Evolutionary conservation across 495 filamentous ascomycete genomes (phyloP).

Genomic region (Pseudoneurospora amorphoporcata): DNA sequence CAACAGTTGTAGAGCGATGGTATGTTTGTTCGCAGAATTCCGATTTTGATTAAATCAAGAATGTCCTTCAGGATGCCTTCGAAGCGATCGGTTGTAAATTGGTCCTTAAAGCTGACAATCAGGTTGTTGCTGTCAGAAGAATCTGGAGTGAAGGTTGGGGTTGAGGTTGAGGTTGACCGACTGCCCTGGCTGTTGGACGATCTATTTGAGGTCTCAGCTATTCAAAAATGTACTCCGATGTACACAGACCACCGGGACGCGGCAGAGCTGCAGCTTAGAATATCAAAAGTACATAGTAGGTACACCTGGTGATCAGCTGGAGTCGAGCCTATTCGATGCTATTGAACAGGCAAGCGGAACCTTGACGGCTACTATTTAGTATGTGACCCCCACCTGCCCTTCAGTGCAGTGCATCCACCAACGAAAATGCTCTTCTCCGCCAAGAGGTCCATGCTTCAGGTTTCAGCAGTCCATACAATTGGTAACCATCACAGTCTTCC

Average conservation of each 20-base stretch:
- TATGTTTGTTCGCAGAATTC: not conserved
- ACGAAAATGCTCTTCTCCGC: not conserved
- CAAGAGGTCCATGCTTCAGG: not conserved
- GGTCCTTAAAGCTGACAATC: not conserved
- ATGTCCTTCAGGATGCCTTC: not conserved
- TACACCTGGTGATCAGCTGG: not conserved
- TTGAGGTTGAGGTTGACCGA: not conserved
- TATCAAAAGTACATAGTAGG: not conserved
- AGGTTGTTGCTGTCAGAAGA: not conserved
- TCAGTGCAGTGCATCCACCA: not conserved
- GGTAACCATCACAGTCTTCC: not conserved
- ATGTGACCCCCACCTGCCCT: not conserved
- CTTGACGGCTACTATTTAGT: not conserved
- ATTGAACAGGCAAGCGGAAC: not conserved
- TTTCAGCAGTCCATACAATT: not conserved
- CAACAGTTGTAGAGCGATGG: not conserved
- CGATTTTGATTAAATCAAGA: not conserved
- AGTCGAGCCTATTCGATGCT: not conserved
- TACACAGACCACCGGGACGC: not conserved
- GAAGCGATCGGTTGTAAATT: not conserved
- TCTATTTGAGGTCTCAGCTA: not conserved
- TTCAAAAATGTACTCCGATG: not conserved
- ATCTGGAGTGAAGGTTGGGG: not conserved
- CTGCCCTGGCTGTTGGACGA: not conserved
- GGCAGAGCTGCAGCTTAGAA: not conserved